Evolutionary conservation across 768 basidiomycete genomes (phyloP).

Genomic region (Dendrothele bispora): DNA sequence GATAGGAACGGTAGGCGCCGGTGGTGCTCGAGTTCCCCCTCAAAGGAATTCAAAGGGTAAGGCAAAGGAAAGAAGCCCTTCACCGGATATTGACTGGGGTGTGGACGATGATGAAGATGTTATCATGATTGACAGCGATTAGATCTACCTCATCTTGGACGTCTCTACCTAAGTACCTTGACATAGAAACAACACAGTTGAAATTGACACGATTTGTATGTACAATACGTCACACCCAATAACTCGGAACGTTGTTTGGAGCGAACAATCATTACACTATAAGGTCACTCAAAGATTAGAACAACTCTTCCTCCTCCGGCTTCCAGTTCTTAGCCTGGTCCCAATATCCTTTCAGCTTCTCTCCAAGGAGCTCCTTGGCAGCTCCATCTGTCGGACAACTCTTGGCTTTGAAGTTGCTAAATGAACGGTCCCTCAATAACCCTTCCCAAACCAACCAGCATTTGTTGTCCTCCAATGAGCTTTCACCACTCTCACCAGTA

Average conservation of each 20-base stretch:
- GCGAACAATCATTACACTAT: too few species aligned
- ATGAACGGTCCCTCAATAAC: constrained; percentile 76
- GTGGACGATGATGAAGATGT: constrained; percentile 82
- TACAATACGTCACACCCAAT: too few species aligned
- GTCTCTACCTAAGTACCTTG: too few species aligned
- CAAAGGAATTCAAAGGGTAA: constrained; percentile 34
- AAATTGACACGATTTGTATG: too few species aligned
- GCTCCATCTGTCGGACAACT: constrained; percentile 81
- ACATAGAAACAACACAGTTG: too few species aligned
- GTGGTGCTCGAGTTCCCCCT: constrained; percentile 53
- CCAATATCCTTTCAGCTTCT: constrained; percentile 88
- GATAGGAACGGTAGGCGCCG: constrained; percentile 49
- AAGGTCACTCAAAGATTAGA: too few species aligned
- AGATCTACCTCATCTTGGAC: too few species aligned
- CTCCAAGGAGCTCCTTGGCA: constrained; percentile 85
- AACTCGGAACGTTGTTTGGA: too few species aligned
- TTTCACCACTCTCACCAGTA: constrained; percentile 28
- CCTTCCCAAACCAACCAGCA: constrained; percentile 96
- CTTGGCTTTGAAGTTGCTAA: constrained; percentile 77
- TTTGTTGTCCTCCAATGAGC: constrained; percentile 80
- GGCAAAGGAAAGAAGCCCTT: constrained; percentile 55
- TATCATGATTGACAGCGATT: constrained; percentile 86
- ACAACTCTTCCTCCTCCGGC: constrained; percentile 75
- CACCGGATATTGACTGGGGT: constrained; percentile 69
- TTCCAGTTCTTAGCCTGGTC: constrained; percentile 92